Percentiles rank a stretch among this genome's conserved stretches.
These are phyloP conservation scores for Gleditsia sinensis DNA, from an alignment of 306 rosid genomes.

Conservation along the genomic window DNA sequence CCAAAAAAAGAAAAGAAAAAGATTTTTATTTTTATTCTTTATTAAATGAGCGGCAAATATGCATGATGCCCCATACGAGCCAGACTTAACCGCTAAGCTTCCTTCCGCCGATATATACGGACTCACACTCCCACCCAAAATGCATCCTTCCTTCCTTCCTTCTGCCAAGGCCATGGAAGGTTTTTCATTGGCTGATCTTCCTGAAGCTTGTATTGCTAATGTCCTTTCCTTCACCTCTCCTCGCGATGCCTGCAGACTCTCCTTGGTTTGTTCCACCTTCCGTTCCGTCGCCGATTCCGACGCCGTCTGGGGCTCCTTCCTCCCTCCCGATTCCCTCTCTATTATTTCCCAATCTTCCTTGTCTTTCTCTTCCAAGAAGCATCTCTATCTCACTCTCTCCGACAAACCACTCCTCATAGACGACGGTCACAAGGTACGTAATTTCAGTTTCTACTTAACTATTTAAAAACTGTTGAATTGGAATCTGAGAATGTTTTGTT, in stretches of 20 bases:
- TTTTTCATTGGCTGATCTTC: slow-evolving; percentile 37
- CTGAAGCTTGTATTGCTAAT: slow-evolving; percentile 72
- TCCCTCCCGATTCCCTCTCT: slow-evolving; percentile 49
- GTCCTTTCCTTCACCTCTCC: slow-evolving; percentile 72
- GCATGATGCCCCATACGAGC: not conserved
- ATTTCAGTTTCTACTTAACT: too few species aligned
- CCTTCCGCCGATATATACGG: not conserved
- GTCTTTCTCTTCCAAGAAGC: slow-evolving; percentile 50
- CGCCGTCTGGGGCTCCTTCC: slow-evolving; percentile 71
- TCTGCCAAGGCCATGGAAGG: too few species aligned
- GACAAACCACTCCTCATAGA: slow-evolving; percentile 59
- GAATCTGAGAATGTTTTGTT: too few species aligned
- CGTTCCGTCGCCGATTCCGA: slow-evolving; percentile 80
- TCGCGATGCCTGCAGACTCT: slow-evolving; percentile 54
- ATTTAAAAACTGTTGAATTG: too few species aligned
- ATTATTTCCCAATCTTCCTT: slow-evolving; percentile 32
- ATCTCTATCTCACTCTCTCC: slow-evolving; percentile 54
- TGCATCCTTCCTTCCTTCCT: not conserved
- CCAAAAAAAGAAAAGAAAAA: not conserved
- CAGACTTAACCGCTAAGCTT: slow-evolving; percentile 59
- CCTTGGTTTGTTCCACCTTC: slow-evolving; percentile 57
- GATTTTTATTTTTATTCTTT: not conserved
- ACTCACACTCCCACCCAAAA: too few species aligned
- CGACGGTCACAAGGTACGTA: slow-evolving; percentile 59
- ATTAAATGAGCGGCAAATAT: slow-evolving; percentile 22